These are phyloP conservation scores for Scheffersomyces quercinus DNA, from an alignment of 1,139 yeast genomes.

Conservation along the genomic window DNA sequence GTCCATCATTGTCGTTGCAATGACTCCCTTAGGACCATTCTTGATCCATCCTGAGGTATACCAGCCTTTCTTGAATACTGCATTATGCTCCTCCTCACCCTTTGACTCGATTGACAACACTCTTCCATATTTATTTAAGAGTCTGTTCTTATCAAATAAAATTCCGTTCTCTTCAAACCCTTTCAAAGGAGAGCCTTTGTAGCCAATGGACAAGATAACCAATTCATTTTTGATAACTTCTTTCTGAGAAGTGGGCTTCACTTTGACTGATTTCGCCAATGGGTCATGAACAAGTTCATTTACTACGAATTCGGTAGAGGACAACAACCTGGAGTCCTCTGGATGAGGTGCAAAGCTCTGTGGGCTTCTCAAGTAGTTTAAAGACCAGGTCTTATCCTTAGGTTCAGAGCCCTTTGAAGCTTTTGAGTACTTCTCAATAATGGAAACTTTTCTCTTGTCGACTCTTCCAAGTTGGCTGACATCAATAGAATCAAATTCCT, in stretches of 20 bases:
- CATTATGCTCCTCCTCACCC: constrained; percentile 20
- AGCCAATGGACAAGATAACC: constrained; percentile 85
- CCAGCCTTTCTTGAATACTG: constrained; percentile 46
- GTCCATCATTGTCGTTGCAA: constrained; percentile 88
- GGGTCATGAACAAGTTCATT: constrained; percentile 43
- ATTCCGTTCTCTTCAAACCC: constrained; percentile 58
- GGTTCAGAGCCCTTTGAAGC: constrained; percentile 12
- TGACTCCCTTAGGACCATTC: constrained; percentile 87
- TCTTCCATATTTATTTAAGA: constrained; percentile 65
- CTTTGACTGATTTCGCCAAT: constrained; percentile 31
- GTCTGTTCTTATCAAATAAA: constrained; percentile 59
- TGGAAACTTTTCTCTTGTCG: constrained; percentile 65
- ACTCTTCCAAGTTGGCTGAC: constrained; percentile 57
- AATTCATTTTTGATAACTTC: constrained; percentile 55
- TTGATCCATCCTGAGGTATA: constrained; percentile 94
- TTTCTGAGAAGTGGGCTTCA: constrained; percentile 43
- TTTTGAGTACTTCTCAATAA: constrained; percentile 55
- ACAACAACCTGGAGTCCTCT: constrained; percentile 30
- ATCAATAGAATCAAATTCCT: constrained; percentile 41
- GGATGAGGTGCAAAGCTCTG: constrained; percentile 44
- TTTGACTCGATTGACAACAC: constrained; percentile 35
- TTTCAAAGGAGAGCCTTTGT: constrained; percentile 62
- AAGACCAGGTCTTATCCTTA: constrained; percentile 56
- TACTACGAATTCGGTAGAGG: constrained; percentile 49
- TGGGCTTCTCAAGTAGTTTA: constrained; percentile 74